Percentiles rank a stretch among this genome's conserved stretches.
Evolutionary conservation across 2,329 filamentous ascomycete genomes (phyloP).

Genomic region (Ceratocystis diversiconidia): DNA sequence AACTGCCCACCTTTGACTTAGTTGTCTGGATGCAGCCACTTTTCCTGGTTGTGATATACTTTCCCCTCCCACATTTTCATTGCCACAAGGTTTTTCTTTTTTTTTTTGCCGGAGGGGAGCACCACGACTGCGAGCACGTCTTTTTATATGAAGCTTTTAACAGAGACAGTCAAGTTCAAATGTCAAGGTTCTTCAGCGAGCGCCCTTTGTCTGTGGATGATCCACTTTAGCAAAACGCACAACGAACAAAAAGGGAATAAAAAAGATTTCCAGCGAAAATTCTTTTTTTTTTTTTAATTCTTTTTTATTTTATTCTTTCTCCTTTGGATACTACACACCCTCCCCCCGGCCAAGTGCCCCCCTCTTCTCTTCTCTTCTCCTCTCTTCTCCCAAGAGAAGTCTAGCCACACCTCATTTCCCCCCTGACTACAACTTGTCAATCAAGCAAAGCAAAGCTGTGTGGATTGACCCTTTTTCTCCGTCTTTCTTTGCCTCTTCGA

Average conservation of each 20-base stretch:
- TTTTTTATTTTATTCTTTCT: constrained; percentile 5
- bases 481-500: constrained; percentile 1
- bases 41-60: neutral
- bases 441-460: constrained; percentile 1
- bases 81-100: too few relatives aligned
- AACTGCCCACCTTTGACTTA: neutral
- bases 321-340: neutral
- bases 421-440: constrained; percentile 11
- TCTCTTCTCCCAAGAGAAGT: neutral
- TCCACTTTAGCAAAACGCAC: neutral
- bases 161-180: too few relatives aligned
- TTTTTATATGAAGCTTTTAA: too few relatives aligned
- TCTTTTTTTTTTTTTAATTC: neutral
- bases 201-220: neutral
- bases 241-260: neutral
- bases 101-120: too few relatives aligned
- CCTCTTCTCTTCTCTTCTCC: neutral
- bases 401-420: constrained; percentile 11
- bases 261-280: neutral
- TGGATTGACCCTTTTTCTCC: neutral
- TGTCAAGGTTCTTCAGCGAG: too few relatives aligned
- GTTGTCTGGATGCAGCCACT: too few relatives aligned
- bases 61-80: neutral
- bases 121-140: too few relatives aligned
- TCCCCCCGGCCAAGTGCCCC: neutral